phyloP scores from a whole-genome alignment of 257 asterid species.

The Voacanga thouarsii region DNA sequence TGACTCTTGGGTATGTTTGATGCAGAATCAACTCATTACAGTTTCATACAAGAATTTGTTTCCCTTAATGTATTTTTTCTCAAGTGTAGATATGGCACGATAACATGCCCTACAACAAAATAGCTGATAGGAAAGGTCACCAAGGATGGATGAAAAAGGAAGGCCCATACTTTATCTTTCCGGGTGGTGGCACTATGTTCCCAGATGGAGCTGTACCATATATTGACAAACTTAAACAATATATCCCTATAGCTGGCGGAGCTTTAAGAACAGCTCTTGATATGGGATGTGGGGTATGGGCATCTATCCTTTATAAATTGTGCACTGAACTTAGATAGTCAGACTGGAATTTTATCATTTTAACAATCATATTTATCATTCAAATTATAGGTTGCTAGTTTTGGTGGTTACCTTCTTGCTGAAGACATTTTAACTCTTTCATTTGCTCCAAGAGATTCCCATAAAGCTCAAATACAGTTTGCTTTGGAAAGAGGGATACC shows the following conservation, averaged over 20 bases:
- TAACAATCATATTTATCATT: constrained; percentile 4
- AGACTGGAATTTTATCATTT: background rate
- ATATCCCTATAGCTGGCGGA: constrained; percentile 86
- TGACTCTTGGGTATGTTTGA: background rate
- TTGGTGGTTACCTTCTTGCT: constrained; percentile 86
- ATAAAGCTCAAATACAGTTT: constrained; percentile 92
- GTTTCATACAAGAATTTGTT: background rate
- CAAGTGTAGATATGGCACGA: constrained; percentile 86
- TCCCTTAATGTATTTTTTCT: background rate
- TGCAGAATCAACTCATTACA: background rate
- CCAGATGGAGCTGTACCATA: constrained; percentile 91
- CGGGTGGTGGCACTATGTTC: constrained; percentile 98
- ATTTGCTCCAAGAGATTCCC: constrained; percentile 97
- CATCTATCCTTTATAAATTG: background rate
- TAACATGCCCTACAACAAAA: constrained; percentile 87
- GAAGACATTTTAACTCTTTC: constrained; percentile 84
- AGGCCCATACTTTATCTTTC: constrained; percentile 83
- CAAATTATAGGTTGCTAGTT: constrained; percentile 87
- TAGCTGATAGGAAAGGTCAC: constrained; percentile 96
- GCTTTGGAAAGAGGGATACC: constrained; percentile 97
- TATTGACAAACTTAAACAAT: constrained; percentile 90
- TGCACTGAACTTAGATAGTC: background rate
- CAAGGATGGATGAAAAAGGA: constrained; percentile 98
- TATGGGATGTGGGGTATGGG: constrained; percentile 95
- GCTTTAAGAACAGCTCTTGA: constrained; percentile 91